Percentiles rank a stretch among this genome's conserved stretches.
Conservation (phyloP, 495 filamentous ascomycete species). For the Astrothelium macrocarpum region DNA sequence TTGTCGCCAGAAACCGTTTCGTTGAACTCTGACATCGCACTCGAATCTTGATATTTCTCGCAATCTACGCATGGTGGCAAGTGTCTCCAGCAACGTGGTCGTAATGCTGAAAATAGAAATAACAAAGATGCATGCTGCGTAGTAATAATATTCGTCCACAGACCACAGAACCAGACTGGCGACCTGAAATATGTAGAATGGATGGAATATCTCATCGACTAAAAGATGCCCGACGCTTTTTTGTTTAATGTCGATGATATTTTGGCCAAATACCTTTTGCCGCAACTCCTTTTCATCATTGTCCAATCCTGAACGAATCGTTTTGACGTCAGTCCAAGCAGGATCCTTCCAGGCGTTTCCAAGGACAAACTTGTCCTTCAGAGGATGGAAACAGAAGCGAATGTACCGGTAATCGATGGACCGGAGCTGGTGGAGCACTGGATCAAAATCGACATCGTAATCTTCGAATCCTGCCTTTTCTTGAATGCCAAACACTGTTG, state of each 20-base stretch:
- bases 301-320: conserved; percentile 75
- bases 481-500: conserved; percentile 71
- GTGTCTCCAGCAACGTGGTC: conserved; percentile 82
- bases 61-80: conserved; percentile 82
- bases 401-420: conserved; percentile 88
- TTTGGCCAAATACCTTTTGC: conserved; percentile 77
- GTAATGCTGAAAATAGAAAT: conserved; percentile 90
- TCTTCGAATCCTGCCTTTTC: conserved; percentile 46
- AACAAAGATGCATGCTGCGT: conserved; percentile 88
- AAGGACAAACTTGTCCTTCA: conserved; percentile 77
- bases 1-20: conserved; percentile 91
- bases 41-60: conserved; percentile 90
- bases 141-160: conserved; percentile 92
- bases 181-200: conserved; percentile 97
- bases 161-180: conserved; percentile 94
- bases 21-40: conserved; percentile 84
- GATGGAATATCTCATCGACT: conserved; percentile 91
- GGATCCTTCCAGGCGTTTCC: conserved; percentile 91
- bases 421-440: conserved; percentile 58
- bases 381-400: conserved; percentile 79
- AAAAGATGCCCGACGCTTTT: conserved; percentile 75
- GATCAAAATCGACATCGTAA: conserved; percentile 80
- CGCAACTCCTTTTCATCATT: conserved; percentile 78
- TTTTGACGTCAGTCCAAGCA: conserved; percentile 66
- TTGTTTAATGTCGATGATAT: conserved; percentile 82